Conservation (phyloP, 768 basidiomycete genomes). For the Lentinula guzmanii region DNA sequence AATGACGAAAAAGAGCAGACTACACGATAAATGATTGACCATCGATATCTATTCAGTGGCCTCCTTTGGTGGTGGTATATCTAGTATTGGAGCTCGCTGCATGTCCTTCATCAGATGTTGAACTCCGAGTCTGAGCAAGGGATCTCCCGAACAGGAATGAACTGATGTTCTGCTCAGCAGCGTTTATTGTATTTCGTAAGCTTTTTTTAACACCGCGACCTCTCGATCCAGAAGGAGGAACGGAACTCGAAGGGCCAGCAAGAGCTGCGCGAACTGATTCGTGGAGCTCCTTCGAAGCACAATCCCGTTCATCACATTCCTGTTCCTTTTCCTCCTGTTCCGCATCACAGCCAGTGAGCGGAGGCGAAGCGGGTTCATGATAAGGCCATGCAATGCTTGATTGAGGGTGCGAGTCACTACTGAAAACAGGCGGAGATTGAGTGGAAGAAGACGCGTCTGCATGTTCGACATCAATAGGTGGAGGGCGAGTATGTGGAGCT, state of each 20-base stretch:
- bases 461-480: neutral
- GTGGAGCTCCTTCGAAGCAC: conserved; percentile 30
- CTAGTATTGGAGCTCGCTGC: neutral
- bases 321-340: conserved; percentile 9
- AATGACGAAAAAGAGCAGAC: neutral
- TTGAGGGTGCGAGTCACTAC: neutral
- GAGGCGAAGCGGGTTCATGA: conserved; percentile 30
- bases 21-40: neutral
- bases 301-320: neutral
- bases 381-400: conserved; percentile 36
- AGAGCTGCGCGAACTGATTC: conserved; percentile 27
- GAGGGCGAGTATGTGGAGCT: neutral
- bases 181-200: conserved; percentile 60
- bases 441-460: neutral
- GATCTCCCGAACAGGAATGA: conserved; percentile 60
- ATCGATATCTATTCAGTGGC: neutral
- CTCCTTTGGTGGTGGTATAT: neutral
- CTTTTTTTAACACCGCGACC: conserved; percentile 61
- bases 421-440: neutral
- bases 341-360: conserved; percentile 12
- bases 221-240: conserved; percentile 27
- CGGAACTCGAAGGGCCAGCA: conserved; percentile 3
- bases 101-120: neutral
- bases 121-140: conserved; percentile 13
- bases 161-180: conserved; percentile 65